Conservation (phyloP, 495 filamentous ascomycete genomes). For the Penicillium roqueforti region DNA sequence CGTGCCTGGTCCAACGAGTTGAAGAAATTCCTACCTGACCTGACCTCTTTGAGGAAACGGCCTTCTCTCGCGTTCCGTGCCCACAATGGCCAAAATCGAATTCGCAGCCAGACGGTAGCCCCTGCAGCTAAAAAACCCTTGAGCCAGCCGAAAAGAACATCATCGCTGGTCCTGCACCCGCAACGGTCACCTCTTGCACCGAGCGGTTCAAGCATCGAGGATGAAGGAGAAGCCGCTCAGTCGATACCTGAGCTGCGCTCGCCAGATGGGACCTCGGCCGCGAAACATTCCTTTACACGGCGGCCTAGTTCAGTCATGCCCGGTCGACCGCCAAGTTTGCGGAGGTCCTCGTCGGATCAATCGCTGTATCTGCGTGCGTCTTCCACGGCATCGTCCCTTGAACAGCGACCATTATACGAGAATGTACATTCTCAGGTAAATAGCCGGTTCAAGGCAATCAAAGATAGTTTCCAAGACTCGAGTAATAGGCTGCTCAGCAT, state of each 20-base stretch:
- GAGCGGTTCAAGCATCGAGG: constrained; percentile 4
- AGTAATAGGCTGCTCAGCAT: constrained; percentile 68
- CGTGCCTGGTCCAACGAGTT: constrained; percentile 43
- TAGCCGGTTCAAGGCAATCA: constrained; percentile 84
- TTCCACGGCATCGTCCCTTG: constrained; percentile 75
- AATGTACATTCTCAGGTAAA: constrained; percentile 75
- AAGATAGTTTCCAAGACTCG: constrained; percentile 77
- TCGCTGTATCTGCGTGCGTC: constrained; percentile 61
- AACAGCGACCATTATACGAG: constrained; percentile 80
- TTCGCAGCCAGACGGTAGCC: constrained; percentile 30
- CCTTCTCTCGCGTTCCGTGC: constrained; percentile 46
- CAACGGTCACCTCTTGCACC: neutral
- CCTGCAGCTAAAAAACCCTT: constrained; percentile 3
- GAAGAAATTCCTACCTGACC: constrained; percentile 42
- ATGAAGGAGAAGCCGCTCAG: constrained; percentile 19
- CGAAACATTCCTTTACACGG: constrained; percentile 34
- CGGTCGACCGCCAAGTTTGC: constrained; percentile 40
- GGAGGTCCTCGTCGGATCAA: constrained; percentile 68
- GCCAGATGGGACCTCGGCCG: constrained; percentile 28
- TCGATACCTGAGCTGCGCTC: constrained; percentile 29
- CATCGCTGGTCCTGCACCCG: constrained; percentile 12
- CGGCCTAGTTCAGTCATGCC: constrained; percentile 25
- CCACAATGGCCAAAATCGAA: constrained; percentile 25
- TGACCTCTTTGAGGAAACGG: constrained; percentile 42
- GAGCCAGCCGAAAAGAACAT: neutral